Base-by-base conservation (phyloP, 768 basidiomycete species). In the Kwoniella pini region DNA sequence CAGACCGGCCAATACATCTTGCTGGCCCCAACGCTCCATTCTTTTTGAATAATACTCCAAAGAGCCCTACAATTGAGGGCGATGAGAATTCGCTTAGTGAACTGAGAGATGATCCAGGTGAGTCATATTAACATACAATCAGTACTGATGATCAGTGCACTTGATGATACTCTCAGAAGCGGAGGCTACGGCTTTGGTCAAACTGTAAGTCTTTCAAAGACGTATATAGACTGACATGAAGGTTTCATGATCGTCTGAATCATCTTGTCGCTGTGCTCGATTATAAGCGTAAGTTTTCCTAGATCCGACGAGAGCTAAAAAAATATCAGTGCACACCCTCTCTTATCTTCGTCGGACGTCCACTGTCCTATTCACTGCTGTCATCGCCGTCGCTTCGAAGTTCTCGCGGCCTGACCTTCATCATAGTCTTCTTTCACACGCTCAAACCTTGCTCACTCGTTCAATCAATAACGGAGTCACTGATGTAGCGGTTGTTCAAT, bases 401-500 rank as follows among this genome's bases (percentile, higher is more conserved):
- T 92, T 92, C 68, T 91, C 88, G 79, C 84, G 84, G 62, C 84
- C 86, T 10, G 83, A 84, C 46, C 79, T 85, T 19, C 90, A 87
- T 77, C 84, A 84, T 62, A 80, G 82, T 17, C 87, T 87, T 63
- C 86, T 87, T 66, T 85, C 85, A 59, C 83, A 91, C 19, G 87
- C 89, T 12, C 82, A 89, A 55, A 85, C 88, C 22, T 83, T 87
- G 64, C 86, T 87, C n/a, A 82, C 88, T 26, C 84, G 85, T 59
- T 89, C 90, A 9, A 91, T 93, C 69, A 82, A 85, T 30, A 86
- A 88, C 63, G 83, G 83, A n/a, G 87, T 84, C 84, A 88, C 89
- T 75, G 83, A 86, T 62, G 86, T 94, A 53, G 91, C 92, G 78
- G 86, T 91, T 21, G 88, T 90, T 3, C 92, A 95, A 78, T 89